These are phyloP conservation scores for Xylaria hypoxylon DNA, from an alignment of 2,329 filamentous ascomycete species.

Conservation along the genomic window DNA sequence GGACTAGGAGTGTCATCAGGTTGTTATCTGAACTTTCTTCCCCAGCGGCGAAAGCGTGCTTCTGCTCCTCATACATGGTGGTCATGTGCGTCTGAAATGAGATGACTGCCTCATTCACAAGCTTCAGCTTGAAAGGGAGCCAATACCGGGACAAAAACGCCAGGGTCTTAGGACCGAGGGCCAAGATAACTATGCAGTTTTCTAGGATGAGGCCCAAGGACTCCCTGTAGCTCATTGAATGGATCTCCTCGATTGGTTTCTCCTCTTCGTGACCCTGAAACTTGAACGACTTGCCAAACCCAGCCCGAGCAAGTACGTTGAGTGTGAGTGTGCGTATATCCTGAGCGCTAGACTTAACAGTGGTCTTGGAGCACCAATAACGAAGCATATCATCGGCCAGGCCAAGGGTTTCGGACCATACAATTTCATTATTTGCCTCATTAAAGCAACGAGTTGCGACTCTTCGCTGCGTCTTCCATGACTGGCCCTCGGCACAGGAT, in stretches of 20 bases:
- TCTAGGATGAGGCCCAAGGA: slow-evolving; percentile 49
- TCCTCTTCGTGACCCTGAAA: slow-evolving; percentile 47
- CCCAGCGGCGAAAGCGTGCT: slow-evolving; percentile 43
- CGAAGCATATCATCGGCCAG: slow-evolving; percentile 46
- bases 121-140: slow-evolving; percentile 44
- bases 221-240: slow-evolving; percentile 44
- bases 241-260: too few relatives aligned
- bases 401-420: slow-evolving; percentile 46
- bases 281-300: slow-evolving; percentile 49
- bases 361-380: slow-evolving; percentile 45
- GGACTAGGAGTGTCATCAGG: slow-evolving; percentile 40
- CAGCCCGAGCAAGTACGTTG: slow-evolving; percentile 47
- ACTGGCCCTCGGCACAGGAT: slow-evolving; percentile 39
- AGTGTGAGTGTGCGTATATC: slow-evolving; percentile 48
- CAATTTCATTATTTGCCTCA: slow-evolving; percentile 47
- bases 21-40: slow-evolving; percentile 33
- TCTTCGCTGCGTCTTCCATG: slow-evolving; percentile 45
- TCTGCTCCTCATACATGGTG: slow-evolving; percentile 48
- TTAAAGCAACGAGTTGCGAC: slow-evolving; percentile 47
- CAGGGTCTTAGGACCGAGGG: slow-evolving; percentile 44
- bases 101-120: too few relatives aligned
- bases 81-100: slow-evolving; percentile 50
- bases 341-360: slow-evolving; percentile 41
- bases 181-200: slow-evolving; percentile 48
- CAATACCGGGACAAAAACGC: slow-evolving; percentile 44